Evolutionary conservation across 129 eudicot genomes (phyloP).

Genomic region (Lonicera japonica): DNA sequence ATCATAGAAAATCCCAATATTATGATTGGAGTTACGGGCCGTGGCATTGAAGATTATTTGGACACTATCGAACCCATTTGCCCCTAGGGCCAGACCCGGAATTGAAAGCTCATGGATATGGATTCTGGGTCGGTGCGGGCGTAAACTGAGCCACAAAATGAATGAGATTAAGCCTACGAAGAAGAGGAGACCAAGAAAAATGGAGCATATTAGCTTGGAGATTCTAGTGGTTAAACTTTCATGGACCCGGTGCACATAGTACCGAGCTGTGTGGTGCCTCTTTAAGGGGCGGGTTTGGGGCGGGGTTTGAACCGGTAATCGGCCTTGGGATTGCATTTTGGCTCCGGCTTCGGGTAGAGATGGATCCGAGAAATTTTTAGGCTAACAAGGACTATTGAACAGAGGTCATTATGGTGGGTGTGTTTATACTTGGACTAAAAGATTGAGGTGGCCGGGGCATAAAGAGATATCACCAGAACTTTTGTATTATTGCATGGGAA

Average conservation of each 20-base stretch:
- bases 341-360: conserved; percentile 1
- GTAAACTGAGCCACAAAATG: conserved; percentile 72
- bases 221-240: conserved; percentile 67
- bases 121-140: conserved; percentile 82
- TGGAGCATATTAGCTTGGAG: conserved; percentile 62
- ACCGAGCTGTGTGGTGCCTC: conserved; percentile 56
- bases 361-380: conserved; percentile 7
- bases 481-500: conserved; percentile 27
- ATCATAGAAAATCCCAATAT: conserved; percentile 59
- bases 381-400: conserved; percentile 8
- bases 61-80: conserved; percentile 40
- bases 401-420: conserved; percentile 19
- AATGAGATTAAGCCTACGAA: conserved; percentile 52
- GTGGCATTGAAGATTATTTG: conserved; percentile 45
- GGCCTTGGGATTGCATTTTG: conserved; percentile 29
- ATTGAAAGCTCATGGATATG: conserved; percentile 50
- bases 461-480: conserved; percentile 21
- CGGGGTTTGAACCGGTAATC: conserved; percentile 31
- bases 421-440: conserved; percentile 22
- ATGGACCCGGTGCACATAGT: conserved; percentile 64
- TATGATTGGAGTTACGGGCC: conserved; percentile 57
- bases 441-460: conserved; percentile 24
- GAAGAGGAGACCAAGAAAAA: conserved; percentile 48
- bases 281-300: conserved; percentile 22
- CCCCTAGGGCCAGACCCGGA: conserved; percentile 33